Conservation (phyloP, 2,329 filamentous ascomycete species). For the Phaeosphaeriaceae sp. region DNA sequence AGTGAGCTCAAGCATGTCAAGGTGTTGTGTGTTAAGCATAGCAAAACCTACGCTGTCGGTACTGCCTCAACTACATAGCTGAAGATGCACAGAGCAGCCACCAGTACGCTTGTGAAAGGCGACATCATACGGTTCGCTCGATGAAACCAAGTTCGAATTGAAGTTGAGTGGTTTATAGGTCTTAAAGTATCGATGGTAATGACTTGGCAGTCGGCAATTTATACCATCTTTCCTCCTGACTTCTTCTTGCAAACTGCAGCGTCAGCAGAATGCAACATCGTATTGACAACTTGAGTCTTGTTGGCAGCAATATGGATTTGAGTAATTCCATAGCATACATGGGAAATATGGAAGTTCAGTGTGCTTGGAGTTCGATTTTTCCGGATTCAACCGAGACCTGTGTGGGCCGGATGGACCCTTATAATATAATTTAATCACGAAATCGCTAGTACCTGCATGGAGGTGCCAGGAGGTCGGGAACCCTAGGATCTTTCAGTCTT, state of each 20-base stretch:
- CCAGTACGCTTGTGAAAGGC: not conserved
- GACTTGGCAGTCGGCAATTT: not conserved
- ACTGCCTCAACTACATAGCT: not conserved
- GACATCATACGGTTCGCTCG: not conserved
- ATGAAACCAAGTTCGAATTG: not conserved
- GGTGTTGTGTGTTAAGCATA: not conserved
- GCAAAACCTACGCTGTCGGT: not conserved
- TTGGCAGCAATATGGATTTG: not conserved
- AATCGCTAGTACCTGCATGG: not conserved
- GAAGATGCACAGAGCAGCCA: not conserved
- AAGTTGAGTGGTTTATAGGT: not conserved
- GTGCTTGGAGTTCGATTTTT: not conserved
- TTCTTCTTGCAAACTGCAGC: not conserved
- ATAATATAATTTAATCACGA: not conserved
- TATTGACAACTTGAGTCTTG: not conserved
- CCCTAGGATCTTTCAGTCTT: no score
- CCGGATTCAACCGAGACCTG: not conserved
- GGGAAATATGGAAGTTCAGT: not conserved
- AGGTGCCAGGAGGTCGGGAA: no score
- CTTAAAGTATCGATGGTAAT: not conserved
- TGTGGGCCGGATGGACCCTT: not conserved
- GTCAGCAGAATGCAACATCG: not conserved
- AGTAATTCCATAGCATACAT: not conserved
- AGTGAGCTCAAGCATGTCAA: not conserved
- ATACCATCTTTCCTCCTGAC: not conserved